Conservation (phyloP, 1,284 basidiomycete genomes). For the Boletus albobrunnescens region DNA sequence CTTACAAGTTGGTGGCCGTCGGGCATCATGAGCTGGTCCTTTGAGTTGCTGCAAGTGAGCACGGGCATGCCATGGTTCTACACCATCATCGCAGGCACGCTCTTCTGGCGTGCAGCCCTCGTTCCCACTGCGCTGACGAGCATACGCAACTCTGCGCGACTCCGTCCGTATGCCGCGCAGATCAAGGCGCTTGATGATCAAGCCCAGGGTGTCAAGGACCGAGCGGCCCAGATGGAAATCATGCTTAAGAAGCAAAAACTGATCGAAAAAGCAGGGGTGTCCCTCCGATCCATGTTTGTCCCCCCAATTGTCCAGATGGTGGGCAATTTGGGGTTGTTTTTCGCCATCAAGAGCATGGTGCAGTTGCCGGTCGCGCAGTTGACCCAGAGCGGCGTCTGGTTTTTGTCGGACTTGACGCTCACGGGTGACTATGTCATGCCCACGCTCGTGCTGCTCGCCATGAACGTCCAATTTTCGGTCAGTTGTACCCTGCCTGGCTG, state of each 20-base stretch:
- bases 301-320: slow-evolving; percentile 73
- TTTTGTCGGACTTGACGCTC: slow-evolving; percentile 76
- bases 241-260: slow-evolving; percentile 59
- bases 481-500: slow-evolving; percentile 26
- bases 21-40: slow-evolving; percentile 58
- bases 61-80: slow-evolving; percentile 85
- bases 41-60: slow-evolving; percentile 72
- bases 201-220: slow-evolving; percentile 34
- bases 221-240: slow-evolving; percentile 52
- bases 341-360: slow-evolving; percentile 75
- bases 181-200: slow-evolving; percentile 53
- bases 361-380: slow-evolving; percentile 70
- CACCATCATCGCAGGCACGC: slow-evolving; percentile 71
- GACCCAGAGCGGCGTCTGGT: slow-evolving; percentile 71
- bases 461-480: slow-evolving; percentile 73
- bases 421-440: slow-evolving; percentile 84
- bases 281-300: slow-evolving; percentile 53
- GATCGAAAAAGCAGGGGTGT: slow-evolving; percentile 69
- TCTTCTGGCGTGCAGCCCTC: slow-evolving; percentile 65
- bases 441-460: slow-evolving; percentile 54
- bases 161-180: slow-evolving; percentile 63
- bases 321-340: slow-evolving; percentile 83
- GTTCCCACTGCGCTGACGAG: slow-evolving; percentile 69
- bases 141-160: slow-evolving; percentile 64
- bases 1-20: slow-evolving; percentile 58